Evolutionary conservation across 768 basidiomycete genomes (phyloP).

Genomic region (Cyathus striatus): DNA sequence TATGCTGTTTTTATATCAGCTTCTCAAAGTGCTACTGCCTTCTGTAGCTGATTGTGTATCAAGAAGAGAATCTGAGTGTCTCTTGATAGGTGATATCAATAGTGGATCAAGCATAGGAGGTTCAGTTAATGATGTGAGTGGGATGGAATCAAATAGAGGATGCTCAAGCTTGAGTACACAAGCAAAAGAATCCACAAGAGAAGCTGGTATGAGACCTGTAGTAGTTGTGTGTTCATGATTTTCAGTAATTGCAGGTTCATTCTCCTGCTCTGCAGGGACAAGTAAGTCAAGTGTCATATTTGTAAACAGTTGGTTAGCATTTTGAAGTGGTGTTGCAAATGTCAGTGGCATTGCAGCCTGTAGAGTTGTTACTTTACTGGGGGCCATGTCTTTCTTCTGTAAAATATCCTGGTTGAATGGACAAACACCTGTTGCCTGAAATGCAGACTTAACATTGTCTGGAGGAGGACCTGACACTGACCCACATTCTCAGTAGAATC

Average conservation of each 20-base stretch:
- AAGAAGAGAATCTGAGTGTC: background rate
- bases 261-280: background rate
- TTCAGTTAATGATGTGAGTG: background rate
- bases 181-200: background rate
- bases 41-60: background rate
- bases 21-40: background rate
- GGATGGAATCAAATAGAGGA: background rate
- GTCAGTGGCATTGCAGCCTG: background rate
- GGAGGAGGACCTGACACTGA: too few relatives aligned
- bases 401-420: background rate
- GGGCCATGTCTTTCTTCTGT: background rate
- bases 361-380: background rate
- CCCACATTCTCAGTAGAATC: too few relatives aligned
- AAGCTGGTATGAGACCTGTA: background rate
- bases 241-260: background rate
- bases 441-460: background rate
- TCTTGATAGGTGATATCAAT: background rate
- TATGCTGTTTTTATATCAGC: background rate
- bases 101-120: background rate
- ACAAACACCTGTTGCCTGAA: background rate
- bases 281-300: background rate
- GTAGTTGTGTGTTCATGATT: background rate
- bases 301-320: background rate
- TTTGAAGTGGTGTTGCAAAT: background rate
- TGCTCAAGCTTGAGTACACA: background rate